phyloP scores from a whole-genome alignment of 2,329 filamentous ascomycete genomes.

The Coleophoma crateriformis region DNA sequence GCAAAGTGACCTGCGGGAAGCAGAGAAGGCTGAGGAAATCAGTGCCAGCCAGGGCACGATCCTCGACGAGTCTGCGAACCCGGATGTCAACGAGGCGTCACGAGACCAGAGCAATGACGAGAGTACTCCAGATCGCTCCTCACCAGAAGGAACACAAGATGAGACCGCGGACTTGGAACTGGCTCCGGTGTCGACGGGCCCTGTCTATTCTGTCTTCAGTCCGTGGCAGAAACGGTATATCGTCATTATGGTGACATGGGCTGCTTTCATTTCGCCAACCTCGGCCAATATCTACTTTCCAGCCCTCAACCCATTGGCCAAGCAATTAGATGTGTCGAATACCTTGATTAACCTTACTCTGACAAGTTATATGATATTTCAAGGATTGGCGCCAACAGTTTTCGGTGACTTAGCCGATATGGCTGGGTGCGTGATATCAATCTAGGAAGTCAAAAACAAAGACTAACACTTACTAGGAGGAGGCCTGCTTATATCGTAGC shows the following conservation, averaged over 20 bases:
- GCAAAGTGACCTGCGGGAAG: slow-evolving; percentile 10
- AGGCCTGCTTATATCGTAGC: slow-evolving; percentile 50
- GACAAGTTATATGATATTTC: slow-evolving; percentile 40
- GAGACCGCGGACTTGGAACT: slow-evolving; percentile 19
- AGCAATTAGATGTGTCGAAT: slow-evolving; percentile 21
- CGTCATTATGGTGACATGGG: slow-evolving; percentile 42
- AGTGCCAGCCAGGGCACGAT: slow-evolving; percentile 8
- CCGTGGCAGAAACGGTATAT: slow-evolving; percentile 42
- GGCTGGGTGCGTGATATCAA: slow-evolving; percentile 28
- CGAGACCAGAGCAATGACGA: neutral
- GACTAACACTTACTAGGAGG: slow-evolving; percentile 20
- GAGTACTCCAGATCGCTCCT: slow-evolving; percentile 4
- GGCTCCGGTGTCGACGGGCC: slow-evolving; percentile 18
- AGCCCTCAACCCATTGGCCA: slow-evolving; percentile 26
- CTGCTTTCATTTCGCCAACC: slow-evolving; percentile 26
- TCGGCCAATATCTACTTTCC: slow-evolving; percentile 28
- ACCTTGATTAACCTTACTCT: slow-evolving; percentile 25
- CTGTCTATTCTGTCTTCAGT: slow-evolving; percentile 25
- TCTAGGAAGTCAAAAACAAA: neutral
- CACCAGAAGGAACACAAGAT: slow-evolving; percentile 13
- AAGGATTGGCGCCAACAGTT: slow-evolving; percentile 53
- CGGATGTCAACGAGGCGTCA: neutral
- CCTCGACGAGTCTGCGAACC: slow-evolving; percentile 5
- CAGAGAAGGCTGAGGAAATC: slow-evolving; percentile 14
- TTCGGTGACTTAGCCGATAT: slow-evolving; percentile 52